A percentile compares a stretch with the other conserved stretches of the same genome.
Conservation (phyloP, 805 yeast genomes). For the Ogataea minuta region DNA sequence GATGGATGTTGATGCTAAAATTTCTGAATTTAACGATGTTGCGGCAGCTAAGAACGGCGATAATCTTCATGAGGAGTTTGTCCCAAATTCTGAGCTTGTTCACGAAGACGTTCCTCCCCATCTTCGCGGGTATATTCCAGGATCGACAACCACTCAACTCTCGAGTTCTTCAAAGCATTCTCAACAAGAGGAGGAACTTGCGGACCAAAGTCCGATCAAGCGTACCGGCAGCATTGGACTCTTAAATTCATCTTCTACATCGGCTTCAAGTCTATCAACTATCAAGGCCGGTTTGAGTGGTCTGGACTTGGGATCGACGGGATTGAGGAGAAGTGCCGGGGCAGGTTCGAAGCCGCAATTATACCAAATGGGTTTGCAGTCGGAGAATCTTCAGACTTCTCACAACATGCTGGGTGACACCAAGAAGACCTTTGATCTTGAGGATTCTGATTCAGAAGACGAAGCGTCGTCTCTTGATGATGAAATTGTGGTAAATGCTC, state of each 20-base stretch:
- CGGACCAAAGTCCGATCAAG: conserved; percentile 8
- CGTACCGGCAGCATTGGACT: conserved; percentile 22
- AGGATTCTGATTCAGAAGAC: conserved; percentile 33
- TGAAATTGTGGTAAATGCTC: conserved; percentile 21
- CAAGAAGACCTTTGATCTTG: conserved; percentile 35
- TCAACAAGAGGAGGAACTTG: conserved; percentile 8
- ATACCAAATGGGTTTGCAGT: conserved; percentile 26
- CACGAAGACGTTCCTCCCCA: conserved; percentile 3
- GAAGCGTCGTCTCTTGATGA: conserved; percentile 20
- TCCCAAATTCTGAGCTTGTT: background rate
- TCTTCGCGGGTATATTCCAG: background rate
- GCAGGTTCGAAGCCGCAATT: conserved; percentile 32
- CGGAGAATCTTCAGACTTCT: conserved; percentile 24
- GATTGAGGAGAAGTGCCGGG: conserved; percentile 30
- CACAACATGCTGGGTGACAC: conserved; percentile 8
- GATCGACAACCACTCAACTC: background rate
- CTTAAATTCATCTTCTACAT: conserved; percentile 10
- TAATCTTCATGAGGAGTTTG: background rate
- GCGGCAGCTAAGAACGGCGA: background rate
- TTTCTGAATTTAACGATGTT: no score
- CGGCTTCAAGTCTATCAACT: conserved; percentile 24
- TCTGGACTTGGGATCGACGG: conserved; percentile 29
- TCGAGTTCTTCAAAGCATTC: background rate
- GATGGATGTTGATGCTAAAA: conserved; percentile 25
- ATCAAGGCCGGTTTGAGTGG: conserved; percentile 34